Percentiles rank a stretch among this genome's conserved stretches.
These are phyloP conservation scores for Lunularia cruciata DNA, from an alignment of 225 moss, liverwort and hornwort genomes.

Conservation along the genomic window DNA sequence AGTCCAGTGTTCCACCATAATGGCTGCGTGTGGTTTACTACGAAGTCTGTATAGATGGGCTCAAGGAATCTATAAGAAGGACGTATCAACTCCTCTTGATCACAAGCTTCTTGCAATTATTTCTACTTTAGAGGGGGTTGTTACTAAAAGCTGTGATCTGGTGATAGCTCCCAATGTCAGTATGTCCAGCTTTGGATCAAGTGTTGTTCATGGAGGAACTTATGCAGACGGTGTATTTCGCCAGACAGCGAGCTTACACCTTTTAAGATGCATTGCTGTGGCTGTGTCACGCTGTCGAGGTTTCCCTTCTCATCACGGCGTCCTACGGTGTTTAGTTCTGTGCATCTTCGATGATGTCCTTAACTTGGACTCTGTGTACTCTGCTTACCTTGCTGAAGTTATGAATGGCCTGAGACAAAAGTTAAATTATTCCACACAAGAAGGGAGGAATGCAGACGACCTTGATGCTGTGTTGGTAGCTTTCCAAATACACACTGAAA, in stretches of 20 bases:
- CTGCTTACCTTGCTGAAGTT: conserved; percentile 55
- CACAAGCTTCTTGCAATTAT: conserved; percentile 7
- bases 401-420: conserved; percentile 30
- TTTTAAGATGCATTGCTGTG: conserved; percentile 68
- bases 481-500: conserved; percentile 57
- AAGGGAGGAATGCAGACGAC: conserved; percentile 30
- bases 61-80: conserved; percentile 20
- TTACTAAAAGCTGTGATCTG: conserved; percentile 29
- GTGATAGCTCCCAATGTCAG: conserved; percentile 17
- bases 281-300: conserved; percentile 73
- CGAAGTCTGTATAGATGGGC: conserved; percentile 65
- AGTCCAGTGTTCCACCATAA: conserved; percentile 56
- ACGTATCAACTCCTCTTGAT: neutral
- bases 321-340: conserved; percentile 59
- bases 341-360: conserved; percentile 70
- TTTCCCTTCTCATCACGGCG: conserved; percentile 52
- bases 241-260: conserved; percentile 29
- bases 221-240: conserved; percentile 3
- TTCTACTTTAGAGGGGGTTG: conserved; percentile 22
- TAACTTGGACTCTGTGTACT: conserved; percentile 56
- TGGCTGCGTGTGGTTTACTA: conserved; percentile 72
- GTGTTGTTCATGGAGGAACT: neutral
- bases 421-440: neutral
- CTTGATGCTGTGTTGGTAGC: conserved; percentile 50
- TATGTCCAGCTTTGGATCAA: conserved; percentile 10